Evolutionary conservation across 306 rosid species (phyloP).

Genomic region (Psophocarpus tetragonolobus): DNA sequence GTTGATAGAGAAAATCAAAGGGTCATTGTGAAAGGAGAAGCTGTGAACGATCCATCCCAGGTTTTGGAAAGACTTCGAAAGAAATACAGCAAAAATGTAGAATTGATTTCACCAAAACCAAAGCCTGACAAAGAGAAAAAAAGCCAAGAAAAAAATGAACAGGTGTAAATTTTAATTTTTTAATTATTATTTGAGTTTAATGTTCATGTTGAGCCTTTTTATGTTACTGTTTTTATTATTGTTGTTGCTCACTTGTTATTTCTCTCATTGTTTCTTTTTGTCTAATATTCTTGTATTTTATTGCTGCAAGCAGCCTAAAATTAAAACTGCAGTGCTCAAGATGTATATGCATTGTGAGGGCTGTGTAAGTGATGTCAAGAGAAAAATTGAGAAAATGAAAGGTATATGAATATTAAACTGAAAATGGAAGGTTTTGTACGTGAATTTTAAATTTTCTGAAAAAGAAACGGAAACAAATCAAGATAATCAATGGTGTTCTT

Average conservation of each 20-base stretch:
- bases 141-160: slow-evolving; percentile 36
- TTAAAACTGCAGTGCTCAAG: slow-evolving; percentile 63
- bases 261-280: neutral
- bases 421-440: too few species aligned
- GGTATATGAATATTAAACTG: too few species aligned
- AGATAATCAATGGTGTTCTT: neutral
- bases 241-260: neutral
- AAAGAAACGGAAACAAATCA: slow-evolving; percentile 9
- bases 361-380: slow-evolving; percentile 63
- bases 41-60: slow-evolving; percentile 48
- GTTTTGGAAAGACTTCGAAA: slow-evolving; percentile 56
- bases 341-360: slow-evolving; percentile 71
- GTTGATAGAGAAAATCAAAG: slow-evolving; percentile 54
- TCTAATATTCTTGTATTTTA: neutral
- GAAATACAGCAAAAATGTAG: slow-evolving; percentile 66
- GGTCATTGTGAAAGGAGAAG: slow-evolving; percentile 62
- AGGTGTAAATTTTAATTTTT: slow-evolving; percentile 17
- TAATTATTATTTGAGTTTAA: too few species aligned
- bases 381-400: slow-evolving; percentile 50
- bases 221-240: too few species aligned
- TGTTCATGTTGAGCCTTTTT: too few species aligned
- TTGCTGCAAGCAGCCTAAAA: slow-evolving; percentile 21
- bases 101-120: slow-evolving; percentile 59
- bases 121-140: slow-evolving; percentile 30
- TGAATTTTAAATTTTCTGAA: neutral